Conservation (phyloP, 2,329 filamentous ascomycete species). For the Alternaria sp. region DNA sequence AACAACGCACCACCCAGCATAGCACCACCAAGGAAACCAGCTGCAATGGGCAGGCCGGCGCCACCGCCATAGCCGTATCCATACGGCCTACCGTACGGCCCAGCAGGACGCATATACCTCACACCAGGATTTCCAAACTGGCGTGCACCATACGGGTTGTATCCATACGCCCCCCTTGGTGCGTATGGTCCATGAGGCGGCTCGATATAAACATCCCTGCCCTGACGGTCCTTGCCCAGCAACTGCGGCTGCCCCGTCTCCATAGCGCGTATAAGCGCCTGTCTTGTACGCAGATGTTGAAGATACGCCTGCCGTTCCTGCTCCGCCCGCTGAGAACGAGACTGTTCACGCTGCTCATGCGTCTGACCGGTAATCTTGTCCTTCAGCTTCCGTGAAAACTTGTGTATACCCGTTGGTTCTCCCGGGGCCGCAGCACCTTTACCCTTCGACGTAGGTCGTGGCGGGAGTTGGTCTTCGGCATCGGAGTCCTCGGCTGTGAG, state of each 20-base stretch:
- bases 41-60: constrained; percentile 43
- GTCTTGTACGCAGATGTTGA: constrained; percentile 58
- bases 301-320: constrained; percentile 61
- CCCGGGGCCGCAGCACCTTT: constrained; percentile 6
- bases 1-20: constrained; percentile 42
- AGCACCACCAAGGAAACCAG: constrained; percentile 43
- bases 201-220: constrained; percentile 64
- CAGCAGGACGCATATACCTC: constrained; percentile 56
- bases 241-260: constrained; percentile 63
- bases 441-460: constrained; percentile 11
- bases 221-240: constrained; percentile 60
- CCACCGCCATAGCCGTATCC: constrained; percentile 49
- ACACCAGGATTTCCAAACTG: constrained; percentile 57
- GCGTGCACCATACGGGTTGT: constrained; percentile 55
- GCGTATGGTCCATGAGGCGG: constrained; percentile 53
- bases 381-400: constrained; percentile 64
- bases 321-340: constrained; percentile 55
- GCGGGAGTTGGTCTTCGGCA: constrained; percentile 34
- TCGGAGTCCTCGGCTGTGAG: constrained; percentile 53
- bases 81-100: constrained; percentile 53
- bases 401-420: constrained; percentile 47
- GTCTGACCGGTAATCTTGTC: constrained; percentile 65
- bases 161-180: constrained; percentile 46
- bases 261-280: constrained; percentile 59
- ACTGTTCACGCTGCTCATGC: constrained; percentile 59